Conservation (phyloP, 1,139 yeast species). For the Lodderomyces pseudojiufengensis region DNA sequence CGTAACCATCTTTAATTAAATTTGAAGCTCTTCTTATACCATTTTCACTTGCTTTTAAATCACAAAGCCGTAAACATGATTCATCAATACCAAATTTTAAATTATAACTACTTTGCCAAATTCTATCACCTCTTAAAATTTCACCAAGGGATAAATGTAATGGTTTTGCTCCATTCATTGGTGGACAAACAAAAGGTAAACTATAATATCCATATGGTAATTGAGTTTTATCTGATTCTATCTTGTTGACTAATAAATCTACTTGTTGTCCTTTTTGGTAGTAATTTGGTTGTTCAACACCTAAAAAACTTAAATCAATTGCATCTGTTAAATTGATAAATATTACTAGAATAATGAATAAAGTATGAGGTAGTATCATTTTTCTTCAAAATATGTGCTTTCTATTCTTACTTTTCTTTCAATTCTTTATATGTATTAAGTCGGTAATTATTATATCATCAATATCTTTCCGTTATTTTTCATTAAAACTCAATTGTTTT, state of each 20-base stretch:
- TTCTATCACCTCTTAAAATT: slow-evolving; percentile 75
- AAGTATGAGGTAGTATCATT: no score
- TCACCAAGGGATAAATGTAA: slow-evolving; percentile 72
- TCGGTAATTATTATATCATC: no score
- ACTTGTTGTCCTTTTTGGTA: slow-evolving; percentile 58
- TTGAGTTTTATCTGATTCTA: slow-evolving; percentile 72
- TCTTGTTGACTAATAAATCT: slow-evolving; percentile 70
- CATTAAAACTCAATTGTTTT: no score
- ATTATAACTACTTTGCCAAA: slow-evolving; percentile 69
- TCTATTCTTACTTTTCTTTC: no score
- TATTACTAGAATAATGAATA: no score
- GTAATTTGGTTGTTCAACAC: slow-evolving; percentile 19
- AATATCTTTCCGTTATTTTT: no score
- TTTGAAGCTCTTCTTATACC: slow-evolving; percentile 57
- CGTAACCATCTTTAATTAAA: slow-evolving; percentile 65
- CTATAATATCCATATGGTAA: slow-evolving; percentile 77
- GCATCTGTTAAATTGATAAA: no score
- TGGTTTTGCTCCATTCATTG: slow-evolving; percentile 50
- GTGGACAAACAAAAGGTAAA: slow-evolving; percentile 79
- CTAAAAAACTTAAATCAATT: no score
- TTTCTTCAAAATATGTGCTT: no score
- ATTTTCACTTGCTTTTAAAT: slow-evolving; percentile 47
- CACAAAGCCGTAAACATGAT: slow-evolving; percentile 67
- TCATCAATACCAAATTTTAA: slow-evolving; percentile 59
- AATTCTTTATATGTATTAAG: no score